Base-by-base conservation (phyloP, 805 yeast genomes). In the Wickerhamiella nectarea region DNA sequence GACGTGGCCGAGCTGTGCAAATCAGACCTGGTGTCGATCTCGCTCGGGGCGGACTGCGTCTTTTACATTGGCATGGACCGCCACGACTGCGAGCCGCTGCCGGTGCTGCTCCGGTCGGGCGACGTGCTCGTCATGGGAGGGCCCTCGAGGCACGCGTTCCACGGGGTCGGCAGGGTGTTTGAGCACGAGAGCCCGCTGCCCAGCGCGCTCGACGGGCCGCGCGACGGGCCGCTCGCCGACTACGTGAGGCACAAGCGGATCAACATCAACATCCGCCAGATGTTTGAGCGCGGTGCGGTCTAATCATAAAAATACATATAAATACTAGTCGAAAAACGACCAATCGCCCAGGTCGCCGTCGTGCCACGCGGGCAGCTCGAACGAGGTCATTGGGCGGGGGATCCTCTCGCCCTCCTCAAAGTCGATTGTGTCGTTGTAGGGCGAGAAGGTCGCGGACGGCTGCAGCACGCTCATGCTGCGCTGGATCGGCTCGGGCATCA, bases 101-200 rank as follows among this genome's bases (percentile, higher is more conserved):
- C 63, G 17, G 45, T 67, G 10, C 43, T 63, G 12, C 52, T 67
- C 14, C 52, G 57, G 6, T 58, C 65, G 3, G 71, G 71, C 6
- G 71, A 67, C 41, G 53, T 61, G 2, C 44, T 67, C 4, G 55
- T 67, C 6, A 66, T 67, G 71, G 61, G 67, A 8, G 69, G 66
- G 6, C 50, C 44, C n/a, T 45, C 65, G 4, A 48, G 71, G 17
- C 44, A 46, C 20, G 71, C 71, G 3, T 66, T 49, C 52, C 71
- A 67, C 43, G 71, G 71, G 1, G 64, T 66, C 3, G 65, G 66
- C 11, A 53, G 59, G n/a, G 64, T 66, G 4, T 64, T 60, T 46
- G 46, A 21, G 24, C 24, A 21, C 24, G 24, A 21, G 24, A 6
- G 24, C 24, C 8, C 24, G 24, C 24, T 21, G 24, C 8, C 8